Evolutionary conservation across 2,329 filamentous ascomycete genomes (phyloP), one percentile per base, ranked within the genome.

Genomic region (Colletotrichum trifolii): DNA sequence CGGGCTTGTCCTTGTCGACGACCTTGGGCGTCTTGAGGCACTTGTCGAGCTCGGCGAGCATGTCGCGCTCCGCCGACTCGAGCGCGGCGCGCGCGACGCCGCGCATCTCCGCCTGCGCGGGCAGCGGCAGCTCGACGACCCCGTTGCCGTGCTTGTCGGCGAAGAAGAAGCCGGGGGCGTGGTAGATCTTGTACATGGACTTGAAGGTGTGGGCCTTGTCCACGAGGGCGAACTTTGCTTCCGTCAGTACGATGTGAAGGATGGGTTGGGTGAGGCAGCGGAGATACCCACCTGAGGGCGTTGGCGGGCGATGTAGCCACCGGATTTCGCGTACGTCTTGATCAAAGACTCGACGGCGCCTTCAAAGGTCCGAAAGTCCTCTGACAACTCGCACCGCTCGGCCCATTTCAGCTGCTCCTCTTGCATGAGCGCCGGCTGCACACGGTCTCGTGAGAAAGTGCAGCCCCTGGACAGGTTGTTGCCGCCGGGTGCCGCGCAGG

Each of bases 131-230:
- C 8, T 69, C 34, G 12, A 25, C 17, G 13, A 36, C 50, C 46
- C 8, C 49, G 38, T 54, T 66, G 59, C n/a, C 40, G 39, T 25
- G 54, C 11, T 34, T 40, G 12, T 55, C 40, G 9, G 17, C 56
- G 25, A 55, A 55, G 39, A n/a, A 55, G 65, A 84, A 83, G 1
- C 73, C 74, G 7, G 75, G 72, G 15, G 79, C 78, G 61, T 78
- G 79, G 81, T 79, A 84, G 67, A 85, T 82, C 65, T 75, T 79
- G 71, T 83, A 84, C 75, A 84, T 81, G 72, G 81, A 83, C 67
- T 80, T 81, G 75, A 85, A 78, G 54, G 75, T 75, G 65, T 82
- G 78, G 42, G 83, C 79, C 65, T 79, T 78, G 49, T 71, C 73
- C 13, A 83, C 77, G 35, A 84, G 75, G 35, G 25, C 25, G 25